Evolutionary conservation across 306 rosid species (phyloP), one percentile per base, ranked within the genome.

Genomic region (Trifolium dubium): DNA sequence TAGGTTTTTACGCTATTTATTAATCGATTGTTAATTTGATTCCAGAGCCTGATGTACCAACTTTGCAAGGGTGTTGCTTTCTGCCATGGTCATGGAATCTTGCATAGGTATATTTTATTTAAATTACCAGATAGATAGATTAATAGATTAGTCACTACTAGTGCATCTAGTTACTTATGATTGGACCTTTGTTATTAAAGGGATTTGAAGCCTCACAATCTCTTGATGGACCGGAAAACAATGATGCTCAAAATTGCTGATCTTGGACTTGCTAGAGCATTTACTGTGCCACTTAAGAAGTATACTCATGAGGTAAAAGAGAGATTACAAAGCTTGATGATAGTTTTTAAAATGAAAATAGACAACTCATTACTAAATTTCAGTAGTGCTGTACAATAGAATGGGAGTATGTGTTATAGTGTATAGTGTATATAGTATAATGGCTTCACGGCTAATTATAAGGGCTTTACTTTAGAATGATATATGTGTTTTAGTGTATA

Each of bases 131-230:
- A 59, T 31, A 17, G 31, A 37, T 63, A 63, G 49, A 37, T 63
- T 55, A 6, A 1, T 64, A 4, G 14, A 63, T 63, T 37, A 19
- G 9, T 40, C 3, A 43, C 13, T 43, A 23, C n/a, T 23, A 10
- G 55, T 51, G 2, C 6, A 13, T 46, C 5, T 35, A 14, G 44
- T 61, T 0, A 17, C 5, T 39, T 2, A 62, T 40, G 32, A 37
- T 31, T 55, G 6, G 17, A 39, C 47, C 15, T 35, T 7, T 30
- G 0, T 69, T 69, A 2, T 6, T 34, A 3, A 40, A 91, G 97
- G 88, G 99, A 94, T 81, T 86, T 92, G 79, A 94, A 94, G 76
- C 97, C 99, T 23, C 99, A 94, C 85, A 94, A 92, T 85, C 95
- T 94, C 40, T 82, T 94, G 71, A 89, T 94, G 96, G 97, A 91